Evolutionary conservation across 2,329 filamentous ascomycete genomes (phyloP).

Genomic region (Alternaria angustiovoidea): DNA sequence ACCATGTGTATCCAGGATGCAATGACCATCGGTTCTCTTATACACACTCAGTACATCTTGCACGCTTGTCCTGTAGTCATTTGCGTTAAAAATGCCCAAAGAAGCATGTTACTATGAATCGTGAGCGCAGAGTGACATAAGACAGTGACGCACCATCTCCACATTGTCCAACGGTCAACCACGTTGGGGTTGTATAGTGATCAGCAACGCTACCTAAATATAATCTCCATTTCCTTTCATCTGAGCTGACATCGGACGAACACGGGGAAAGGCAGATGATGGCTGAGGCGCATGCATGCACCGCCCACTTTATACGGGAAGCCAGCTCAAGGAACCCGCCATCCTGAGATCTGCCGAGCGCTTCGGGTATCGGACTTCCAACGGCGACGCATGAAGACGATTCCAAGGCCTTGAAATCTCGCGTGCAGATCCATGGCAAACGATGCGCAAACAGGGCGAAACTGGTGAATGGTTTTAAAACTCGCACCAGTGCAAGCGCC

Average conservation of each 20-base stretch:
- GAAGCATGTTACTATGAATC: neutral
- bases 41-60: too few relatives aligned
- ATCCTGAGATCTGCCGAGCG: neutral
- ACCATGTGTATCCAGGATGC: neutral
- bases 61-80: too few relatives aligned
- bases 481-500: conserved; percentile 18
- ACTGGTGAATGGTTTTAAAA: conserved; percentile 28
- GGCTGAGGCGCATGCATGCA: neutral
- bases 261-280: neutral
- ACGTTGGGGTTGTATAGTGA: neutral
- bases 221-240: neutral
- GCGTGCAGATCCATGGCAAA: neutral
- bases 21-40: too few relatives aligned
- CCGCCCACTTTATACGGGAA: neutral
- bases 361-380: conserved; percentile 1
- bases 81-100: too few relatives aligned
- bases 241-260: conserved; percentile 3
- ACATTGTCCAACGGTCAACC: neutral
- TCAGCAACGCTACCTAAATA: conserved; percentile 4
- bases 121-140: neutral
- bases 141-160: neutral
- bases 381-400: neutral
- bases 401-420: neutral
- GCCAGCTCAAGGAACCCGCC: neutral
- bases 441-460: conserved; percentile 5